Conservation (phyloP, 1,284 basidiomycete species). For the Cystobasidiaceae sp. region DNA sequence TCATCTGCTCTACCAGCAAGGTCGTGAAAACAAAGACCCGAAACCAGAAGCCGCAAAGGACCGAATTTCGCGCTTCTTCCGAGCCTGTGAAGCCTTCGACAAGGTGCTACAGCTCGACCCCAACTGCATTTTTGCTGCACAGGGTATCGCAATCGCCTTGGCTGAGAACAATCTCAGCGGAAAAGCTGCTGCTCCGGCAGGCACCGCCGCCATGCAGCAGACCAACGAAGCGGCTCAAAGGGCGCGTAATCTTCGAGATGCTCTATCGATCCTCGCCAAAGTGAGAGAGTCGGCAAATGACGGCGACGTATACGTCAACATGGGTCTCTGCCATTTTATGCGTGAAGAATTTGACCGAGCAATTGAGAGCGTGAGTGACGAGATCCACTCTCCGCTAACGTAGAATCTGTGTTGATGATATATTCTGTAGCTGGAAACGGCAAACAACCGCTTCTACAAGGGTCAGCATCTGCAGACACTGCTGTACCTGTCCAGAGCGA, state of each 20-base stretch:
- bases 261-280: constrained; percentile 77
- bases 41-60: constrained; percentile 63
- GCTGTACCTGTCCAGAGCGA: constrained; percentile 77
- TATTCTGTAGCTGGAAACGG: constrained; percentile 68
- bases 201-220: constrained; percentile 40
- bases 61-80: constrained; percentile 66
- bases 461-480: constrained; percentile 66
- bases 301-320: constrained; percentile 84
- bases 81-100: constrained; percentile 82
- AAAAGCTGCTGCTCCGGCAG: constrained; percentile 41
- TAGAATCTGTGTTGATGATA: not conserved
- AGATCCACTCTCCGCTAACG: not conserved
- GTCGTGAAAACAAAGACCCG: constrained; percentile 60
- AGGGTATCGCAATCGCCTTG: constrained; percentile 83
- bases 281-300: constrained; percentile 78
- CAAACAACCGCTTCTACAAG: constrained; percentile 65
- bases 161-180: constrained; percentile 76
- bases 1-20: constrained; percentile 74
- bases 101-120: constrained; percentile 77
- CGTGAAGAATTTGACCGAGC: constrained; percentile 88
- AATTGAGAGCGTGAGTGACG: constrained; percentile 77
- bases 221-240: constrained; percentile 55
- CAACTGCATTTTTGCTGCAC: constrained; percentile 79
- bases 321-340: constrained; percentile 87
- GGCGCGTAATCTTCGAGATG: constrained; percentile 52